Evolutionary conservation across 2,329 filamentous ascomycete genomes (phyloP).

Genomic region (Hypoxylon sp.): DNA sequence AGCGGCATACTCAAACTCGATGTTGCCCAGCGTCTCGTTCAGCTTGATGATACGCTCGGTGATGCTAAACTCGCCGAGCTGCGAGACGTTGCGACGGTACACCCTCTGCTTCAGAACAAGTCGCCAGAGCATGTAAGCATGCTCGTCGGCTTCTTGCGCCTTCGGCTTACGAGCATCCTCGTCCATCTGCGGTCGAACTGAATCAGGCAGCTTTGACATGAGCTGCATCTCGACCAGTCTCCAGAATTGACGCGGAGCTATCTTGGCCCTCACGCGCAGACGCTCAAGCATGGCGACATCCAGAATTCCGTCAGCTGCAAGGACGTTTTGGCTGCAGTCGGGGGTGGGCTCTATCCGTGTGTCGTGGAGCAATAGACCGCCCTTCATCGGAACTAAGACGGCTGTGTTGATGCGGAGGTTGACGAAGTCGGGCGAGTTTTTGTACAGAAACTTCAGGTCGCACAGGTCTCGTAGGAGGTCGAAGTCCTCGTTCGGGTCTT

Average conservation of each 20-base stretch:
- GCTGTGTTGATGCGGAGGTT: constrained; percentile 62
- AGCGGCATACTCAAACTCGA: constrained; percentile 77
- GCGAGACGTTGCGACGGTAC: constrained; percentile 76
- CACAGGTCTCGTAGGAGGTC: constrained; percentile 80
- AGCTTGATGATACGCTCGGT: constrained; percentile 76
- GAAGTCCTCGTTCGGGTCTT: constrained; percentile 90
- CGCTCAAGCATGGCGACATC: constrained; percentile 62
- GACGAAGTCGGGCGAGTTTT: constrained; percentile 63
- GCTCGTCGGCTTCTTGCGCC: constrained; percentile 60
- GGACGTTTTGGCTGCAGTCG: constrained; percentile 12
- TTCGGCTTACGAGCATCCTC: constrained; percentile 46
- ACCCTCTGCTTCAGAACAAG: constrained; percentile 79
- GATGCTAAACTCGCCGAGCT: constrained; percentile 72
- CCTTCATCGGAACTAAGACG: constrained; percentile 58
- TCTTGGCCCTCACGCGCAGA: constrained; percentile 71
- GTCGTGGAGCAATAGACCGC: constrained; percentile 44
- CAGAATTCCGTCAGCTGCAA: constrained; percentile 59
- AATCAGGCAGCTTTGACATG: constrained; percentile 65
- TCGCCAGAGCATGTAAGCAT: constrained; percentile 74
- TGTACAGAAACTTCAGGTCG: constrained; percentile 72
- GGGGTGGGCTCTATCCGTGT: constrained; percentile 38
- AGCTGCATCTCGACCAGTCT: constrained; percentile 79
- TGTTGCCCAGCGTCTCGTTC: constrained; percentile 70
- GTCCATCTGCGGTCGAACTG: constrained; percentile 61
- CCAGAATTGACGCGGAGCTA: constrained; percentile 77